Conservation (phyloP, 179 eudicot species). For the Camellia oleifera region DNA sequence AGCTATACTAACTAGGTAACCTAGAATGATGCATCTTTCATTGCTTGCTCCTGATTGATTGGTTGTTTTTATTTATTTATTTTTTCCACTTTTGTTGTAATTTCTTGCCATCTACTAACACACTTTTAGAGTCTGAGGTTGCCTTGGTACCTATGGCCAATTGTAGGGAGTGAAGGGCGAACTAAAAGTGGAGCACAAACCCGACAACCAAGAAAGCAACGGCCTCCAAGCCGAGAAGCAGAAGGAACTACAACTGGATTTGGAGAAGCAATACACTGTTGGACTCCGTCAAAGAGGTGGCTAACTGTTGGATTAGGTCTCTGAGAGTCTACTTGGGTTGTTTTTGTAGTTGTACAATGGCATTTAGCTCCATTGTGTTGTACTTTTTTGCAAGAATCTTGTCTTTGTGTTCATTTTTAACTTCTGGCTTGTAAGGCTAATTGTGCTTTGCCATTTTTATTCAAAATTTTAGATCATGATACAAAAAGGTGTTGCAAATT, state of each 20-base stretch:
- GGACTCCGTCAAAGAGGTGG: constrained; percentile 95
- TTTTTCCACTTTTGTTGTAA: not conserved
- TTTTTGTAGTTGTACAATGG: constrained; percentile 1
- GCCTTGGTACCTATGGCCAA: constrained; percentile 93
- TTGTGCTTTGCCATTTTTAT: no score
- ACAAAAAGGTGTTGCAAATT: no score
- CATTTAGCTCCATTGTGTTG: not conserved
- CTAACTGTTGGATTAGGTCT: constrained; percentile 29
- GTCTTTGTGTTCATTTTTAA: no score
- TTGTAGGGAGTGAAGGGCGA: constrained; percentile 99
- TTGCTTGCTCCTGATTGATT: not conserved
- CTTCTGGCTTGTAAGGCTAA: no score
- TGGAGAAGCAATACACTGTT: constrained; percentile 95
- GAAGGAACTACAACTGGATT: constrained; percentile 72
- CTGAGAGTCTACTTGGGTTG: not conserved
- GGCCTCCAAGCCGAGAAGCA: constrained; percentile 54
- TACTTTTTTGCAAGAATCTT: not conserved
- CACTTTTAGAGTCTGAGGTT: constrained; percentile 99
- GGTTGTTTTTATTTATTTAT: no score
- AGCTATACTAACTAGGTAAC: not conserved
- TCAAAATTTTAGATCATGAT: no score
- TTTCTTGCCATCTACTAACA: constrained; percentile 63
- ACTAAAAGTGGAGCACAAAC: constrained; percentile 40
- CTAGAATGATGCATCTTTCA: not conserved
- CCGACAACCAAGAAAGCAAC: constrained; percentile 42